phyloP scores from a whole-genome alignment of 2,329 filamentous ascomycete genomes.

The Purpureocillium lavendulum region DNA sequence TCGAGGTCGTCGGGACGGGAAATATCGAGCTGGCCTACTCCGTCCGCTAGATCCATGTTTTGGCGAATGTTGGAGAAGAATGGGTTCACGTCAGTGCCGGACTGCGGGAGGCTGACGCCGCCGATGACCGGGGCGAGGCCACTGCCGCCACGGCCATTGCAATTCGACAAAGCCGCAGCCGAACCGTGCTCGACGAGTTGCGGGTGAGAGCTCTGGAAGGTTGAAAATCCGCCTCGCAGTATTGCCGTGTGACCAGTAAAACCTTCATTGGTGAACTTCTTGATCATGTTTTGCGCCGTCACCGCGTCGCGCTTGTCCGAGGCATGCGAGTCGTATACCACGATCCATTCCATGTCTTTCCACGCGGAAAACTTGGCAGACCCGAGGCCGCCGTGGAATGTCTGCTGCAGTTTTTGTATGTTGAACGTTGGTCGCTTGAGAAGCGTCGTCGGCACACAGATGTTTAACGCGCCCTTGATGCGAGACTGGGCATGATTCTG shows the following conservation, averaged over 20 bases:
- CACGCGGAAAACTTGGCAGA: conserved; percentile 68
- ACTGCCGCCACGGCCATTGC: conserved; percentile 22
- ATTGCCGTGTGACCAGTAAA: conserved; percentile 69
- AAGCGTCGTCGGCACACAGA: conserved; percentile 92
- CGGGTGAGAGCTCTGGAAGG: conserved; percentile 62
- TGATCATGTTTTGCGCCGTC: conserved; percentile 77
- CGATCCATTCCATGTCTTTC: conserved; percentile 64
- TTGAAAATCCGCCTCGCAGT: conserved; percentile 71
- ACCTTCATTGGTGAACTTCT: conserved; percentile 83
- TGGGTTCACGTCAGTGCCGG: conserved; percentile 64
- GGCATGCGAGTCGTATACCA: conserved; percentile 81
- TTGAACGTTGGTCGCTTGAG: conserved; percentile 88
- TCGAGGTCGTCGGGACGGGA: conserved; percentile 36
- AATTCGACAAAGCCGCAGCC: conserved; percentile 16
- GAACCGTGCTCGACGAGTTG: conserved; percentile 49
- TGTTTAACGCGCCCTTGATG: conserved; percentile 73
- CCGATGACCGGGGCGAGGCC: conserved; percentile 68
- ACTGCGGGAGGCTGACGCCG: conserved; percentile 72
- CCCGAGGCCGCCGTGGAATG: conserved; percentile 66
- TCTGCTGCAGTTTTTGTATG: conserved; percentile 77
- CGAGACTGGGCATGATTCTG: conserved; percentile 71
- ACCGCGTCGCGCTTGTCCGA: conserved; percentile 71
- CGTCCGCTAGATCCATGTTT: conserved; percentile 89
- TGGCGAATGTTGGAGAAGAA: conserved; percentile 97
- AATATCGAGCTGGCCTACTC: conserved; percentile 74